These are phyloP conservation scores for Penicillium decumbens DNA, from an alignment of 2,329 filamentous ascomycete species.

Conservation along the genomic window DNA sequence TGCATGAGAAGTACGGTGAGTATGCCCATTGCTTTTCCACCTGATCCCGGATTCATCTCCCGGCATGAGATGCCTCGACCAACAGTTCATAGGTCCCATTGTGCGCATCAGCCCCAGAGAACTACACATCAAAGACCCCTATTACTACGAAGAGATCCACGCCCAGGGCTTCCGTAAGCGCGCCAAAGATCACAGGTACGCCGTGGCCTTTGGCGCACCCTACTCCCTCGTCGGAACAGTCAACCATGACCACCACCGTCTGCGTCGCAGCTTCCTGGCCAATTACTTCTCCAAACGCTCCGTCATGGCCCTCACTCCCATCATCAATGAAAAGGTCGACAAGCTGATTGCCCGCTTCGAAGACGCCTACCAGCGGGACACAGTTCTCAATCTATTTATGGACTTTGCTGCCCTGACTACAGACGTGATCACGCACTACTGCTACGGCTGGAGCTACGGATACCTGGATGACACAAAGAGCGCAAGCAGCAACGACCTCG, in stretches of 20 bases:
- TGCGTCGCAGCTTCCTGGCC: conserved; percentile 40
- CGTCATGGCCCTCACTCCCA: conserved; percentile 35
- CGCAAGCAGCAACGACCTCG: conserved; percentile 23
- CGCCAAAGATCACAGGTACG: conserved; percentile 20
- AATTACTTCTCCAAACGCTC: conserved; percentile 45
- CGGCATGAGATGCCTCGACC: background rate
- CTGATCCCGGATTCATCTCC: background rate
- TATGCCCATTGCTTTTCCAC: background rate
- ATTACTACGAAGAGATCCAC: conserved; percentile 35
- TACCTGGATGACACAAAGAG: conserved; percentile 28
- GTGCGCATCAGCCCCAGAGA: conserved; percentile 38
- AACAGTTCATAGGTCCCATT: conserved; percentile 30
- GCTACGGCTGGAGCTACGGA: conserved; percentile 33
- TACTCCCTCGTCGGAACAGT: conserved; percentile 31
- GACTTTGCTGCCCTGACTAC: conserved; percentile 30
- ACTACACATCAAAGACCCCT: conserved; percentile 36
- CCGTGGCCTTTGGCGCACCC: conserved; percentile 17
- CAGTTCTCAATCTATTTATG: conserved; percentile 22
- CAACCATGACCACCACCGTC: conserved; percentile 41
- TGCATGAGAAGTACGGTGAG: conserved; percentile 35
- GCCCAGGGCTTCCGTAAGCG: conserved; percentile 15
- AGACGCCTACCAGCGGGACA: conserved; percentile 10
- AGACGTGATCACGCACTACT: conserved; percentile 40
- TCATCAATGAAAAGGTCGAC: conserved; percentile 36
- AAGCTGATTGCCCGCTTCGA: conserved; percentile 27